phyloP scores from a whole-genome alignment of 208 protist genomes.

The Leishmania gerbilli region DNA sequence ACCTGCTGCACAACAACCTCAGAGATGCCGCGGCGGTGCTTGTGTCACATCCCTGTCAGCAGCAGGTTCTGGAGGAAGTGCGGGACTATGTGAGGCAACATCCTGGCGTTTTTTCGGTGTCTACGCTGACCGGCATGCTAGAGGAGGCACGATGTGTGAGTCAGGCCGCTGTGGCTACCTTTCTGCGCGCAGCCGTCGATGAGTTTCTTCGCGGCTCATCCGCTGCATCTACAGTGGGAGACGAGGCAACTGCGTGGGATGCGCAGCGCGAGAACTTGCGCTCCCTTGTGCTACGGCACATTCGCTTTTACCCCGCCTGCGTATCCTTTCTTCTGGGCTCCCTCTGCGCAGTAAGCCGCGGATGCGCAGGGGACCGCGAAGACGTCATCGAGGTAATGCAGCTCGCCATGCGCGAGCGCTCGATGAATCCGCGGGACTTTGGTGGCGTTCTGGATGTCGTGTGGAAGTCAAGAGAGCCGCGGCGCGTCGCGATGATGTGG shows the following conservation, averaged over 20 bases:
- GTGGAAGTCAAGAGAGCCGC: conserved; percentile 29
- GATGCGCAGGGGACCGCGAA: conserved; percentile 22
- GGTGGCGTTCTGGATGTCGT: conserved; percentile 53
- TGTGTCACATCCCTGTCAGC: conserved; percentile 38
- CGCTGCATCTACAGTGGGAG: neutral
- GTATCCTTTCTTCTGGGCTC: conserved; percentile 45
- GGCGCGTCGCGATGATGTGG: conserved; percentile 52
- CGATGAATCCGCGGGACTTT: conserved; percentile 62
- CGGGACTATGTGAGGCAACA: conserved; percentile 21
- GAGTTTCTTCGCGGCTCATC: neutral
- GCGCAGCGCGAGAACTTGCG: conserved; percentile 34
- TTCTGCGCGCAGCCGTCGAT: conserved; percentile 38
- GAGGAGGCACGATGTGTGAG: conserved; percentile 35
- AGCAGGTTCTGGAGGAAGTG: conserved; percentile 27
- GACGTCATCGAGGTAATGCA: conserved; percentile 54
- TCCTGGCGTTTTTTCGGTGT: conserved; percentile 14
- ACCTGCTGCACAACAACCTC: conserved; percentile 29
- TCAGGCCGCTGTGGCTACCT: conserved; percentile 17
- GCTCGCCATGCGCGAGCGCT: conserved; percentile 39
- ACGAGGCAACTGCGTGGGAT: neutral
- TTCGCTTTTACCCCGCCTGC: conserved; percentile 44
- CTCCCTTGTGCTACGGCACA: conserved; percentile 39
- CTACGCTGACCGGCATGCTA: conserved; percentile 35
- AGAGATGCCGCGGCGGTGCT: conserved; percentile 48
- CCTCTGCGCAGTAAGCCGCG: conserved; percentile 48